A percentile compares a stretch with the other conserved stretches of the same genome.
These are phyloP conservation scores for Amanita muscaria DNA, from an alignment of 768 basidiomycete genomes.

Conservation along the genomic window DNA sequence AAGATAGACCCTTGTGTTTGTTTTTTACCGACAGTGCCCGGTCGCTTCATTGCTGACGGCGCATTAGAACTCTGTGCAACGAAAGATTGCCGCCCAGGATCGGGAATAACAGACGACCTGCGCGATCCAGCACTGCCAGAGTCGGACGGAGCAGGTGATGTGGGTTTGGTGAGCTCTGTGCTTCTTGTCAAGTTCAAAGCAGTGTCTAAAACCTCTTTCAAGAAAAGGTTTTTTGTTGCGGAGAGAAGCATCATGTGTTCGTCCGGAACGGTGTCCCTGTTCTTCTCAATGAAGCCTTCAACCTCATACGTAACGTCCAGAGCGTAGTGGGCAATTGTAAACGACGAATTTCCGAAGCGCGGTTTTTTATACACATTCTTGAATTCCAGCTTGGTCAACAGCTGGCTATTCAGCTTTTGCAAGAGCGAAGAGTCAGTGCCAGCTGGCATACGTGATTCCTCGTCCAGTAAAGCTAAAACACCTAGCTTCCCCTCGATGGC, in stretches of 20 bases:
- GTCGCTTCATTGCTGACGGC: slow-evolving; percentile 41
- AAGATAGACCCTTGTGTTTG: slow-evolving; percentile 98
- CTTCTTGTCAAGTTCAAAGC: slow-evolving; percentile 69
- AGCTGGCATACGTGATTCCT: slow-evolving; percentile 92
- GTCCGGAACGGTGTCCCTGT: slow-evolving; percentile 96
- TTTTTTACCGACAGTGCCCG: slow-evolving; percentile 68
- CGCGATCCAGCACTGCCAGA: slow-evolving; percentile 70
- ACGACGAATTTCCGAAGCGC: slow-evolving; percentile 94
- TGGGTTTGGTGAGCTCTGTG: slow-evolving; percentile 59
- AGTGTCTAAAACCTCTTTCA: slow-evolving; percentile 90
- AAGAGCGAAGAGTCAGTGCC: slow-evolving; percentile 91
- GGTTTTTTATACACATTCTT: slow-evolving; percentile 95
- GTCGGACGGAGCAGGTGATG: slow-evolving; percentile 72
- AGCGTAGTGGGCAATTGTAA: slow-evolving; percentile 97
- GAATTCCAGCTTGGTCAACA: slow-evolving; percentile 71
- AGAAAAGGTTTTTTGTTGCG: slow-evolving; percentile 81
- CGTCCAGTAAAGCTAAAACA: slow-evolving; percentile 88
- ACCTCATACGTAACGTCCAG: slow-evolving; percentile 97
- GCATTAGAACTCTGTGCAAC: slow-evolving; percentile 40
- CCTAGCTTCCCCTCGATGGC: slow-evolving; percentile 97
- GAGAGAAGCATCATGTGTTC: slow-evolving; percentile 90
- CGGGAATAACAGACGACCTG: slow-evolving; percentile 78
- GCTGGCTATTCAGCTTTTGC: slow-evolving; percentile 83
- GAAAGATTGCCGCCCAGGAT: slow-evolving; percentile 72
- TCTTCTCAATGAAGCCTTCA: slow-evolving; percentile 98